Evolutionary conservation across 306 rosid genomes (phyloP), one percentile per base, ranked within the genome.

Genomic region (Cucurbita maxima): DNA sequence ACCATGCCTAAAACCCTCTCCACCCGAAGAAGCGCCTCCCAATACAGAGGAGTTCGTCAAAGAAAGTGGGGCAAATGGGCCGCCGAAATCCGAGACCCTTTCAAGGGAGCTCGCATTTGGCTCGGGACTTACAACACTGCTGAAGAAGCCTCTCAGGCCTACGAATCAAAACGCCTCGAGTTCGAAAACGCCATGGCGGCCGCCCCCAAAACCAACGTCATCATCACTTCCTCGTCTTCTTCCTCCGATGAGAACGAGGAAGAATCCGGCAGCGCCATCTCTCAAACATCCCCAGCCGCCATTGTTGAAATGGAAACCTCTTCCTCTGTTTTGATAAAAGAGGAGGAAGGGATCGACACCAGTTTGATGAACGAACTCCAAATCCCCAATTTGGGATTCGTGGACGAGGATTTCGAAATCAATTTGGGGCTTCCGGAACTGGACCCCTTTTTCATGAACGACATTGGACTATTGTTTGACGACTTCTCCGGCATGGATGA

Each of bases 1-100:
- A 30, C 34, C 34, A 30, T 30, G 34, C 34, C 83, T 2, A 75
- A 78, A 73, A 58, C 78, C 19, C 41, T 77, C 0, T 30, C 81
- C 15, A 57, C 53, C 0, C 71, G 58, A 47, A 84, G 75, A 16
- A 75, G 78, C 0, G 69, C 83, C 25, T 79, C 89, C 0, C 87
- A 85, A 8, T 88, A 72, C 73, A 86, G 88, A 79, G 99, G 99
- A 0, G 97, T 95, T 53, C 70, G 99, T 9, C 88, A 80, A 61
- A 80, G 99, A 58, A 88, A 91, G 59, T 95, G 96, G 88, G 99
- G 99, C 0, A 91, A 87, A 80, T 95, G 96, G 96, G 97, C 96
- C 0, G 97, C 99, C 0, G 99, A 95, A 73, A 95, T 95, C 73
- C 96, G 99, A 1, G 90, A 91, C 71, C 99, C 99, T 0, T 83